Conservation (phyloP, 768 basidiomycete genomes). For the Punctularia strigosozonata region DNA sequence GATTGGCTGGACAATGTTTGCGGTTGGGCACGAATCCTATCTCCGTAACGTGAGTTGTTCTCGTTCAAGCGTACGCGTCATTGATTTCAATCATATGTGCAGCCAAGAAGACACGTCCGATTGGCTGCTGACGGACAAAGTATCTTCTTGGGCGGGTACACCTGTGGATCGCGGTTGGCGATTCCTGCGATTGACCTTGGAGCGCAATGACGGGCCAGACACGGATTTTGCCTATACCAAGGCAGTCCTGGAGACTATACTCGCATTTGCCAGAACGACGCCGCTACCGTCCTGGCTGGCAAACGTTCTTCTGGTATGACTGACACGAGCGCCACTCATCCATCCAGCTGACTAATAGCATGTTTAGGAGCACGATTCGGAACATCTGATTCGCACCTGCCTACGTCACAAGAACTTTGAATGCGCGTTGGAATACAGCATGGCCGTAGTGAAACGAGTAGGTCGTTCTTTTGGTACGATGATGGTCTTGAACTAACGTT, state of each 20-base stretch:
- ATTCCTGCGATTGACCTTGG: constrained; percentile 71
- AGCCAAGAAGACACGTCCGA: constrained; percentile 64
- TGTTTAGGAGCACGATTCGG: constrained; percentile 57
- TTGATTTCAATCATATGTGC: constrained; percentile 6
- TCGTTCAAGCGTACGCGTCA: constrained; percentile 1
- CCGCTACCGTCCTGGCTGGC: constrained; percentile 79
- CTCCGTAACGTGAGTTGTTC: constrained; percentile 37
- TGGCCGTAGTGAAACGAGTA: constrained; percentile 66
- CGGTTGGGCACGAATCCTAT: constrained; percentile 57
- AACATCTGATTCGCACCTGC: constrained; percentile 71
- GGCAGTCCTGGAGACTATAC: constrained; percentile 62
- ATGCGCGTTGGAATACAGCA: constrained; percentile 62
- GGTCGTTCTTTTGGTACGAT: constrained; percentile 11
- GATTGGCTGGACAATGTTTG: constrained; percentile 69
- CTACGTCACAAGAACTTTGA: constrained; percentile 72
- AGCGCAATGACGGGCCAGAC: constrained; percentile 60
- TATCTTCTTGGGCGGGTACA: constrained; percentile 77
- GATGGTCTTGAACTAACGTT: constrained; percentile 7
- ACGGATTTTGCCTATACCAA: constrained; percentile 73
- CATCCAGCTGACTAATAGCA: constrained; percentile 1
- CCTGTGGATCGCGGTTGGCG: constrained; percentile 76
- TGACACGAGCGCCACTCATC: constrained; percentile 1
- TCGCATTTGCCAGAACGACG: constrained; percentile 47
- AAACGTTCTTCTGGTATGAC: constrained; percentile 53
- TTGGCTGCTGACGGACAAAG: constrained; percentile 77